Evolutionary conservation across 2,329 filamentous ascomycete genomes (phyloP), one percentile per base, ranked within the genome.

Genomic region (Colletotrichum spaethianum): DNA sequence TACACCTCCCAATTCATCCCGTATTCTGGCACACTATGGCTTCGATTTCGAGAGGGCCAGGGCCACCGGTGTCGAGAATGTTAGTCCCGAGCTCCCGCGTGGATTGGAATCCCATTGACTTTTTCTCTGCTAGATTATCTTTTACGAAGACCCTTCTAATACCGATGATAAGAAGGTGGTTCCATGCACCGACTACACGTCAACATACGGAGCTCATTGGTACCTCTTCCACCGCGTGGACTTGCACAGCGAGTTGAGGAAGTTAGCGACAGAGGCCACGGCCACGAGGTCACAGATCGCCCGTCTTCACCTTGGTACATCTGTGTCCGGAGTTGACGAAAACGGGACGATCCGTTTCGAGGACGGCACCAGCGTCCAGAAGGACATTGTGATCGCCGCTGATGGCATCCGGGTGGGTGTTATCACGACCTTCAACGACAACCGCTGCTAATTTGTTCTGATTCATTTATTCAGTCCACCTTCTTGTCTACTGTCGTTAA

Each of bases 201-300:
- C 33, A 12, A 40, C 50, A 23, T 67, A 60, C 26, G 55, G 63
- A 5, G 55, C 46, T 16, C 33, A 55, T 38, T 67, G 53, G 55
- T 28, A 40, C 2, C 40, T 67, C 23, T 67, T 67, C 33, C 63
- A 61, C 11, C 63, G 63, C 5, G 53, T 61, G 8, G 63, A 67
- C 28, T 44, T 67, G 9, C 63, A 67, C 16, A 56, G 57, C 6
- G 63, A 67, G 42, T 33, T 67, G 3, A 44, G 44, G 55, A 52
- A 33, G 11, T 16, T 67, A 33, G 63, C 63, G 6, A 67, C 63
- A 4, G 55, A 67, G 23, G 42, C 63, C 9, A 40, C 63, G 7
- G 16, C 33, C 28, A 31, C 20, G 20, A 36, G 46, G 9, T 12
- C 23, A 8, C 46, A n/a, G 14, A 16, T 18, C 14, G 60, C 60